Conservation (phyloP, 345 rosid species). For the Eucalyptus coolabah region DNA sequence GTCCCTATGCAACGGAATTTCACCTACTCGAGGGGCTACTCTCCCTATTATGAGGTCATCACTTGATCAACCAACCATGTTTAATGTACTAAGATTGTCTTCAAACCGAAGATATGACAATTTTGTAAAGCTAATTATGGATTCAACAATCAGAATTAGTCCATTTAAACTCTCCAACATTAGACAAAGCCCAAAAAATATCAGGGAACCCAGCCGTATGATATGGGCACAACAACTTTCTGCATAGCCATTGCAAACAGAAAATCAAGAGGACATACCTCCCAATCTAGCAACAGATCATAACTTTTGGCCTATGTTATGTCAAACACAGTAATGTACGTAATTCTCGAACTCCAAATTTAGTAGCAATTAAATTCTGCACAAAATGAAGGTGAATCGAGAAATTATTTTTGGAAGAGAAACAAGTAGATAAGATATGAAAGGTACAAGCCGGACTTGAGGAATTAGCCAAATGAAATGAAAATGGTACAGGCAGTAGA, state of each 20-base stretch:
- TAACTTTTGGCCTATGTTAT: slow-evolving; percentile 44
- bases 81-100: background rate
- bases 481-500: background rate
- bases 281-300: slow-evolving; percentile 65
- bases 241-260: background rate
- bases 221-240: background rate
- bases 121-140: background rate
- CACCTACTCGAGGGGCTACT: background rate
- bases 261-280: slow-evolving; percentile 31
- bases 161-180: background rate
- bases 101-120: background rate
- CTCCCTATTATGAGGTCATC: background rate
- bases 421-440: background rate
- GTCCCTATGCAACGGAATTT: background rate
- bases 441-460: background rate
- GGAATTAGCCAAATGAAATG: background rate
- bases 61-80: background rate
- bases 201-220: background rate
- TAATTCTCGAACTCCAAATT: slow-evolving; percentile 66
- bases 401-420: background rate
- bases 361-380: slow-evolving; percentile 74
- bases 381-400: background rate
- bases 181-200: background rate
- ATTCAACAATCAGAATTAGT: background rate
- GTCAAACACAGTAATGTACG: slow-evolving; percentile 59